These are phyloP conservation scores for Kregervanrija delftensis DNA, from an alignment of 805 yeast species.

Conservation along the genomic window DNA sequence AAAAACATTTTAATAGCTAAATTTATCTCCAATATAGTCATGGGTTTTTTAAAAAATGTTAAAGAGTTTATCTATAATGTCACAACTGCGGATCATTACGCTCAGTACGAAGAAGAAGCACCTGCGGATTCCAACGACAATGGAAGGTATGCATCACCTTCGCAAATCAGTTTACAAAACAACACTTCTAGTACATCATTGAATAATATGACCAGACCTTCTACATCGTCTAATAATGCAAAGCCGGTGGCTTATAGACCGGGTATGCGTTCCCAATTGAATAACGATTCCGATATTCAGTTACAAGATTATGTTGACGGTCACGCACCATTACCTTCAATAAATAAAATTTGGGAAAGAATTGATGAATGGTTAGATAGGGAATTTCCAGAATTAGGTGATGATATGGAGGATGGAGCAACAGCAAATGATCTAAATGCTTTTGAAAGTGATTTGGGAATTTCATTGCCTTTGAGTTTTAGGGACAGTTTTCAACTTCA, in stretches of 20 bases:
- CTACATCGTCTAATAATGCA: constrained; percentile 25
- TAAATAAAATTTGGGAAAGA: constrained; percentile 81
- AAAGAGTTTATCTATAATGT: constrained; percentile 39
- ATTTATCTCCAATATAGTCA: constrained; percentile 2
- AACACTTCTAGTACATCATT: constrained; percentile 29
- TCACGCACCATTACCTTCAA: constrained; percentile 52
- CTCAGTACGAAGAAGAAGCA: constrained; percentile 39
- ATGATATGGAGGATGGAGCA: constrained; percentile 71
- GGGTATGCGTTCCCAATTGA: constrained; percentile 32
- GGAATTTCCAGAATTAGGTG: constrained; percentile 74
- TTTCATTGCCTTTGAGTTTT: constrained; percentile 73
- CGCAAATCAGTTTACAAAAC: constrained; percentile 22
- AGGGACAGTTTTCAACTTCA: constrained; percentile 73
- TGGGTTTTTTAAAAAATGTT: constrained; percentile 26
- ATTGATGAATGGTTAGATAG: constrained; percentile 76
- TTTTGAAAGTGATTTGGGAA: constrained; percentile 74
- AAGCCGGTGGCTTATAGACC: constrained; percentile 36
- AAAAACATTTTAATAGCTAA: background rate
- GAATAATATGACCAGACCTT: constrained; percentile 34
- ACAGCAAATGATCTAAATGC: constrained; percentile 74
- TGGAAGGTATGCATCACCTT: constrained; percentile 18
- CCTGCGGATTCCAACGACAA: constrained; percentile 8
- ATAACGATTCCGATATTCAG: constrained; percentile 50
- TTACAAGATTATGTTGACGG: constrained; percentile 36
- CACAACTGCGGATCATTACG: constrained; percentile 55